Conservation (phyloP, 495 filamentous ascomycete genomes). For the Aspergillus panamensis region DNA sequence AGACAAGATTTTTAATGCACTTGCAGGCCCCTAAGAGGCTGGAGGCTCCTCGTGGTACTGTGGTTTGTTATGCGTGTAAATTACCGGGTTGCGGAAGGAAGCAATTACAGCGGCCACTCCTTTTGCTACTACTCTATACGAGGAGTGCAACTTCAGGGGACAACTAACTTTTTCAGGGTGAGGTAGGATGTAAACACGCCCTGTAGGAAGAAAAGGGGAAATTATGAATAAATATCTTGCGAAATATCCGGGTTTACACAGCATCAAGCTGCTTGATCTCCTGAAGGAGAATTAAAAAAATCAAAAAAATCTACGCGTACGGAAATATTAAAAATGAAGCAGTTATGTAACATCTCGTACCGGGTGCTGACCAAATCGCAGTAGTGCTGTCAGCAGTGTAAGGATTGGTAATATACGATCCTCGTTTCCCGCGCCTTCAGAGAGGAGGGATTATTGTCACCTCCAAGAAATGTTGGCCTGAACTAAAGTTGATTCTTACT, state of each 20-base stretch:
- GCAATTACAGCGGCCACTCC: not conserved
- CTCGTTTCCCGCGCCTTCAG: conserved; percentile 14
- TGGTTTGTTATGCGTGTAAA: conserved; percentile 6
- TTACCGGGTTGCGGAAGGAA: conserved; percentile 5
- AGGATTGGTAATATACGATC: conserved; percentile 15
- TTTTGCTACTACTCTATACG: not conserved
- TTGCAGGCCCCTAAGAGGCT: conserved; percentile 4
- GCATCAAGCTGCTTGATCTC: not conserved
- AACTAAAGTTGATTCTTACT: conserved; percentile 17
- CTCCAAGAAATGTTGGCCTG: conserved; percentile 13
- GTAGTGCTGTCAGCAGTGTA: not conserved
- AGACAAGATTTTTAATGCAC: not conserved
- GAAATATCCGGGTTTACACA: no score
- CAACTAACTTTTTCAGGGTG: not conserved
- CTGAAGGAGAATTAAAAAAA: not conserved
- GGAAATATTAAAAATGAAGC: not conserved
- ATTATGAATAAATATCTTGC: no score
- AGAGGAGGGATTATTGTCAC: conserved; percentile 13
- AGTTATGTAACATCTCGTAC: conserved; percentile 2
- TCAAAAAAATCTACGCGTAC: conserved; percentile 9
- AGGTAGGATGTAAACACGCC: no score
- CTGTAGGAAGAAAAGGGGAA: no score
- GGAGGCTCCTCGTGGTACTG: conserved; percentile 12
- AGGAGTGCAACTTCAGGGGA: not conserved
- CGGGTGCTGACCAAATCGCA: conserved; percentile 6